Evolutionary conservation across 2,329 filamentous ascomycete species (phyloP), one percentile per base, ranked within the genome.

Genomic region (Ophiostoma sp.): DNA sequence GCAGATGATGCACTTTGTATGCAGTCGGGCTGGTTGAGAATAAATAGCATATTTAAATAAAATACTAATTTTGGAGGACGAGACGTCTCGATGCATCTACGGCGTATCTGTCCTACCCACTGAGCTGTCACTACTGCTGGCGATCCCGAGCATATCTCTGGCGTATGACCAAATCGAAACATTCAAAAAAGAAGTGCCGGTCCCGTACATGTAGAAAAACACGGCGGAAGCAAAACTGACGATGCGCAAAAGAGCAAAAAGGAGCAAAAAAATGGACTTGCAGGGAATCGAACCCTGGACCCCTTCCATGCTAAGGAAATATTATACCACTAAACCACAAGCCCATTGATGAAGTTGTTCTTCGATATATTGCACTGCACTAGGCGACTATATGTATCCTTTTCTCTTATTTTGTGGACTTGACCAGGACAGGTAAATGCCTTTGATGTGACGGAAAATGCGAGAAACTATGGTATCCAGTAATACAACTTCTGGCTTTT

Each of bases 311-410:
- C 47, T 52, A 52, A 52, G 47, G 47, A 52, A 52, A 52, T 52
- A 52, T 52, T 52, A 52, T 52, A 52, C 47, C 47, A 52, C 47
- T 52, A 52, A 52, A 52, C 47, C 47, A 52, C 47, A 52, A n/a
- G 47, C 47, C 47, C 47, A 52, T 7, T 27, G 47, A 1, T 18
- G 45, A 14, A 27, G 27, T 1, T 27, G 27, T n/a, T 47, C 12
- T 47, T 47, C 12, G 3, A n/a, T 27, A 27, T 27, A 47, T 47
- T n/a, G n/a, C n/a, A n/a, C n/a, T n/a, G 45, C 9, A 45, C 42
- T 45, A 45, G 4, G 2, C 27, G 27, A 27, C 27, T 27, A 27
- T 27, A 27, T 27, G 2, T 27, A 27, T 27, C 27, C 27, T 27
- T 27, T 27, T 27, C 27, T 27, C 1, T 27, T 2, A 27, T 27